Evolutionary conservation across 768 basidiomycete genomes (phyloP).

Genomic region (Leccinum barrowsii): DNA sequence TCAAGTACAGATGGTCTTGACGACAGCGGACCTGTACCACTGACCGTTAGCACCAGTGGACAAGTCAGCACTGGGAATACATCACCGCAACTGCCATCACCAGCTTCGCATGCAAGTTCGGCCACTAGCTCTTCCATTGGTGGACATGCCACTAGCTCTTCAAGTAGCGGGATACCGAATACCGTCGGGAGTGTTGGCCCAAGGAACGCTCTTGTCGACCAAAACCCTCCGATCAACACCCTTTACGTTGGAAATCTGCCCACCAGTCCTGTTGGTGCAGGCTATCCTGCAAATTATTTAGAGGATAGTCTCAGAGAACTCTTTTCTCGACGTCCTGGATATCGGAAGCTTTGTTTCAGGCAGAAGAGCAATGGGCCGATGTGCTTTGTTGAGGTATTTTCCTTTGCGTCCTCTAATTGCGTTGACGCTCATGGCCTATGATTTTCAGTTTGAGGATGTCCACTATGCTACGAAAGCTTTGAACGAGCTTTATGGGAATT

Average conservation of each 20-base stretch:
- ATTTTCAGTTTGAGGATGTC: conserved; percentile 83
- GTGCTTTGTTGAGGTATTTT: conserved; percentile 94
- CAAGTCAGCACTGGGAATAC: conserved; percentile 32
- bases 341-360: conserved; percentile 88
- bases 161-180: conserved; percentile 26
- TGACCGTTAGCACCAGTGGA: conserved; percentile 48
- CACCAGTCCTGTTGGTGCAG: conserved; percentile 65
- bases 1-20: conserved; percentile 46
- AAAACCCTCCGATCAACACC: conserved; percentile 98
- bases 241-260: conserved; percentile 99
- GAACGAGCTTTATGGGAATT: conserved; percentile 86
- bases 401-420: not conserved
- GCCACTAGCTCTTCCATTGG: conserved; percentile 36
- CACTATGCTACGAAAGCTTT: conserved; percentile 81
- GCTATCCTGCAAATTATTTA: conserved; percentile 74
- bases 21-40: conserved; percentile 22
- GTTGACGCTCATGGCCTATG: conserved; percentile 1
- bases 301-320: conserved; percentile 84
- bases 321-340: conserved; percentile 79
- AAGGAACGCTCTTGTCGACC: conserved; percentile 57
- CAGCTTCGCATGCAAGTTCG: conserved; percentile 61
- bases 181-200: conserved; percentile 24
- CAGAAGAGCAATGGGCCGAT: conserved; percentile 98
- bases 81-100: conserved; percentile 77
- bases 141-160: conserved; percentile 30